Conservation (phyloP, 768 basidiomycete species). For the Russula ochroleuca region DNA sequence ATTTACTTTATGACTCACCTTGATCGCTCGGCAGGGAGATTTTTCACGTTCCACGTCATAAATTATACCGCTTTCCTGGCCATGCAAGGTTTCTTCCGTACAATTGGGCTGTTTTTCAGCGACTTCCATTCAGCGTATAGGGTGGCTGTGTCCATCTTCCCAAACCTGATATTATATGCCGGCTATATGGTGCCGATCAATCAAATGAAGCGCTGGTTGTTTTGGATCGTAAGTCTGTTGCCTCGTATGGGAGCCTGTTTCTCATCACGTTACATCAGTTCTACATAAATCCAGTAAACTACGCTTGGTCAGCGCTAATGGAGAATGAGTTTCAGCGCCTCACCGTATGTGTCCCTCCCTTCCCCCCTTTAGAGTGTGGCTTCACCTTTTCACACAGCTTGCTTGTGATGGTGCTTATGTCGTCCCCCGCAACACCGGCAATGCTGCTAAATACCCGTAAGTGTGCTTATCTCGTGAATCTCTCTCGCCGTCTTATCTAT, state of each 20-base stretch:
- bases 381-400: constrained; percentile 36
- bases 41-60: constrained; percentile 63
- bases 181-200: constrained; percentile 66
- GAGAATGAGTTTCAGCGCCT: constrained; percentile 82
- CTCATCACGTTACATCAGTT: constrained; percentile 44
- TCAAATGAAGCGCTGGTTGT: constrained; percentile 78
- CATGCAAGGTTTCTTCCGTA: constrained; percentile 86
- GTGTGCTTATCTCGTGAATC: constrained; percentile 29
- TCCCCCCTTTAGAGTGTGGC: constrained; percentile 36
- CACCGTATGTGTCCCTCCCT: constrained; percentile 13
- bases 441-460: constrained; percentile 59
- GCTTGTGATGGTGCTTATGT: constrained; percentile 63
- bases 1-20: constrained; percentile 67
- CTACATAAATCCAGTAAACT: constrained; percentile 63
- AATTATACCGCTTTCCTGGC: constrained; percentile 59
- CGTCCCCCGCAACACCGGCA: constrained; percentile 58
- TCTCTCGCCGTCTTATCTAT: not conserved
- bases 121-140: constrained; percentile 56
- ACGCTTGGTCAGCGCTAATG: constrained; percentile 70
- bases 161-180: constrained; percentile 69
- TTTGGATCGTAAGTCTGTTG: constrained; percentile 66
- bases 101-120: constrained; percentile 54
- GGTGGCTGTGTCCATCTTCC: constrained; percentile 42
- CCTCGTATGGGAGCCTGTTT: not conserved
- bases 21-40: constrained; percentile 39